These are phyloP conservation scores for Yarrowia deformans DNA, from an alignment of 805 yeast genomes.

Conservation along the genomic window DNA sequence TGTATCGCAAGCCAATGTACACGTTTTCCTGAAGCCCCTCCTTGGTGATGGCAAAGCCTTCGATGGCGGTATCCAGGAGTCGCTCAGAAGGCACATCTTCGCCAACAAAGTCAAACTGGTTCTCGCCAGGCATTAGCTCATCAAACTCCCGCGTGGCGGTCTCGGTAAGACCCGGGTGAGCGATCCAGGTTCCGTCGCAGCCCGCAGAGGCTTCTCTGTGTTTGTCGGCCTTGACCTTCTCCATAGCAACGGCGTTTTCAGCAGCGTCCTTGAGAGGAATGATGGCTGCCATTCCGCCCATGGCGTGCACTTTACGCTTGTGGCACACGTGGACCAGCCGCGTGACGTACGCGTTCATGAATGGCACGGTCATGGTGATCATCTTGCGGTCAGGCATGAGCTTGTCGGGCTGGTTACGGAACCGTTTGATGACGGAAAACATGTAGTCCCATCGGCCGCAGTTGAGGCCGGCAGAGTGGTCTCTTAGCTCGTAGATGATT, in stretches of 20 bases:
- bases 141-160: slow-evolving; percentile 70
- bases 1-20: slow-evolving; percentile 67
- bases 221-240: slow-evolving; percentile 68
- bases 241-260: slow-evolving; percentile 65
- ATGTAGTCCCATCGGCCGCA: slow-evolving; percentile 82
- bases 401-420: slow-evolving; percentile 64
- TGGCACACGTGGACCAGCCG: slow-evolving; percentile 70
- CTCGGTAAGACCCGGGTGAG: slow-evolving; percentile 72
- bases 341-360: slow-evolving; percentile 72
- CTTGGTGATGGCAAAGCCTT: slow-evolving; percentile 65
- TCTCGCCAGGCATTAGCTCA: slow-evolving; percentile 73
- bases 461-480: slow-evolving; percentile 72
- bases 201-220: slow-evolving; percentile 69
- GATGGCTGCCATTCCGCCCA: slow-evolving; percentile 81
- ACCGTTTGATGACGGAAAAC: slow-evolving; percentile 69
- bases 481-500: slow-evolving; percentile 72
- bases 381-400: slow-evolving; percentile 73
- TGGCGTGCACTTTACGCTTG: slow-evolving; percentile 72
- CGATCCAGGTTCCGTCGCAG: slow-evolving; percentile 79
- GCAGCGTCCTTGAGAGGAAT: slow-evolving; percentile 71
- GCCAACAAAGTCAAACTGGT: slow-evolving; percentile 64
- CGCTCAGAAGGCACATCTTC: slow-evolving; percentile 51
- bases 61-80: slow-evolving; percentile 63
- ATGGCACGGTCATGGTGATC: slow-evolving; percentile 72
- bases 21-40: slow-evolving; percentile 68